These are phyloP conservation scores for Claviceps spartinae DNA, from an alignment of 2,329 filamentous ascomycete species.

Conservation along the genomic window DNA sequence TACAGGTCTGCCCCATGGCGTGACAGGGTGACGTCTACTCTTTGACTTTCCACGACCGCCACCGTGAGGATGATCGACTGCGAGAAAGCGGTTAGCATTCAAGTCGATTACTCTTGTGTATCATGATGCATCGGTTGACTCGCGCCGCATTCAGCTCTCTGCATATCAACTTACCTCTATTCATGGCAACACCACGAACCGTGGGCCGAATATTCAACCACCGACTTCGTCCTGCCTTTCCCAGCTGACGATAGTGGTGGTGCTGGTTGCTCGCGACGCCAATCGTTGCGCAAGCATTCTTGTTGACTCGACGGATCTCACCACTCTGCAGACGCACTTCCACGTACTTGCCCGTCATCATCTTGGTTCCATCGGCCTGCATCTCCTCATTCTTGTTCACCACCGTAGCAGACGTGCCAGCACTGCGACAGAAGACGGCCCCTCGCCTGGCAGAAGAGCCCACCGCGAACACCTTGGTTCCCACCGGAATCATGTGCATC, in stretches of 20 bases:
- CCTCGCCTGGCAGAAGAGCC: conserved; percentile 60
- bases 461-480: conserved; percentile 85
- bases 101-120: no score
- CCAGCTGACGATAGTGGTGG: conserved; percentile 78
- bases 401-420: conserved; percentile 81
- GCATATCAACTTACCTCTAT: conserved; percentile 51
- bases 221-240: conserved; percentile 85
- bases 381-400: conserved; percentile 77
- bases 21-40: conserved; percentile 90
- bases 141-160: not conserved
- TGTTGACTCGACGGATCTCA: conserved; percentile 78
- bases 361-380: conserved; percentile 41
- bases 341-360: conserved; percentile 63
- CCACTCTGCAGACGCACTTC: conserved; percentile 82
- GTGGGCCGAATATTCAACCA: conserved; percentile 93
- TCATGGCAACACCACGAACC: conserved; percentile 96
- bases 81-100: conserved; percentile 7
- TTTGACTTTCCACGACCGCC: conserved; percentile 99
- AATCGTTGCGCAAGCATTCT: conserved; percentile 87
- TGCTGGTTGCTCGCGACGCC: conserved; percentile 89
- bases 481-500: conserved; percentile 87
- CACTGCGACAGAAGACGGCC: conserved; percentile 87
- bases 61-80: conserved; percentile 91
- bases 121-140: not conserved
- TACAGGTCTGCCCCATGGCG: conserved; percentile 92